phyloP scores from a whole-genome alignment of 495 filamentous ascomycete genomes.

The Penicillium cinerascens region DNA sequence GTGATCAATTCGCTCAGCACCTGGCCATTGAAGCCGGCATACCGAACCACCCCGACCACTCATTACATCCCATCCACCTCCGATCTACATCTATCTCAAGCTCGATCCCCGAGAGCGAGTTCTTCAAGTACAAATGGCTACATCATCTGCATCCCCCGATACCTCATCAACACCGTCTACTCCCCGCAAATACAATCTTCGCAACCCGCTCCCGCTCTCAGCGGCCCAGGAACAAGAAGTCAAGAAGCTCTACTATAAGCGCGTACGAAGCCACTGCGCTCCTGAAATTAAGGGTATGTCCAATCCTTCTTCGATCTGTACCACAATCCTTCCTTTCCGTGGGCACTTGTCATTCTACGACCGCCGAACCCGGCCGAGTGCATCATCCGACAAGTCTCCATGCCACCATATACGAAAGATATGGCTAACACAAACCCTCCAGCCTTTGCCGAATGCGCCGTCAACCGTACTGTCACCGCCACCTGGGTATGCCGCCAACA shows the following conservation, averaged over 20 bases:
- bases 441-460: slow-evolving; percentile 91
- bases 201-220: slow-evolving; percentile 89
- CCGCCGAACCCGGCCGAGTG: not conserved
- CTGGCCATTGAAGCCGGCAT: not conserved
- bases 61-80: slow-evolving; percentile 6
- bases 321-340: not conserved
- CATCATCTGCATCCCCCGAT: slow-evolving; percentile 21
- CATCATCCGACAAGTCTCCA: not conserved
- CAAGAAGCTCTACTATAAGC: slow-evolving; percentile 81
- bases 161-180: slow-evolving; percentile 12
- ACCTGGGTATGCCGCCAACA: slow-evolving; percentile 78
- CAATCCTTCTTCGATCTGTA: not conserved
- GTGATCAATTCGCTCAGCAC: not conserved
- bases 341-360: not conserved
- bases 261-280: slow-evolving; percentile 73
- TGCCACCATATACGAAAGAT: not conserved
- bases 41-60: not conserved
- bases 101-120: slow-evolving; percentile 19
- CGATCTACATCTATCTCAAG: slow-evolving; percentile 7
- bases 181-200: slow-evolving; percentile 41
- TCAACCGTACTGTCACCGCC: slow-evolving; percentile 76
- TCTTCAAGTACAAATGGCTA: slow-evolving; percentile 23
- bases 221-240: slow-evolving; percentile 89
- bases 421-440: slow-evolving; percentile 1
- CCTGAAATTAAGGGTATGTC: slow-evolving; percentile 79